Evolutionary conservation across 2,329 filamentous ascomycete genomes (phyloP).

Genomic region (Penicillium sp.): DNA sequence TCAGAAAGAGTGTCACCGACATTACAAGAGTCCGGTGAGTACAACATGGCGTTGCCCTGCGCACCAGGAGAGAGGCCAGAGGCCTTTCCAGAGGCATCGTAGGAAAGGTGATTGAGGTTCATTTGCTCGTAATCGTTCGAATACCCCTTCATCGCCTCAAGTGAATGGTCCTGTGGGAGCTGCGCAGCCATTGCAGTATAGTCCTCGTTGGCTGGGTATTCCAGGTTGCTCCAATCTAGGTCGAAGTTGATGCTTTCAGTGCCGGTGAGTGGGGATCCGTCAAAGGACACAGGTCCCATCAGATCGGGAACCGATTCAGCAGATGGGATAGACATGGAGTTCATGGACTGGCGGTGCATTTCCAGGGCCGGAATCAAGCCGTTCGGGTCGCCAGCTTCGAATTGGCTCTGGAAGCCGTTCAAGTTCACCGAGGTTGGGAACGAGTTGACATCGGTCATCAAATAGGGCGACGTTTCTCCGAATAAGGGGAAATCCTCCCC

Average conservation of each 20-base stretch:
- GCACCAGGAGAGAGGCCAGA: slow-evolving; percentile 21
- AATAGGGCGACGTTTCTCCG: slow-evolving; percentile 16
- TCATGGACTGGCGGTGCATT: slow-evolving; percentile 22
- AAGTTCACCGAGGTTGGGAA: slow-evolving; percentile 21
- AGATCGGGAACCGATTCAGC: slow-evolving; percentile 19
- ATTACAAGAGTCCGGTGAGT: slow-evolving; percentile 20
- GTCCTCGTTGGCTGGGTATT: slow-evolving; percentile 19
- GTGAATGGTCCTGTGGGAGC: slow-evolving; percentile 5
- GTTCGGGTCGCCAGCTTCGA: slow-evolving; percentile 24
- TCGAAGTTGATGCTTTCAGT: slow-evolving; percentile 19
- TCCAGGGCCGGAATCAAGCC: slow-evolving; percentile 21
- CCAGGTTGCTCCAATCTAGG: slow-evolving; percentile 21
- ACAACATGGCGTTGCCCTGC: slow-evolving; percentile 26
- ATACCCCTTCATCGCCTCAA: slow-evolving; percentile 13
- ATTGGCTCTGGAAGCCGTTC: slow-evolving; percentile 23
- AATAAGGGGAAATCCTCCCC: slow-evolving; percentile 24
- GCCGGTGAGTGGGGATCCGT: slow-evolving; percentile 18
- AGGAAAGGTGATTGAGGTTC: slow-evolving; percentile 8
- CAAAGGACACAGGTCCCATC: slow-evolving; percentile 15
- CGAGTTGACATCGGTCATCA: slow-evolving; percentile 17
- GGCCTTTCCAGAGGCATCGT: slow-evolving; percentile 11
- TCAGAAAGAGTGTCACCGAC: slow-evolving; percentile 21
- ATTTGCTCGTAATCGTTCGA: slow-evolving; percentile 14
- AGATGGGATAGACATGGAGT: slow-evolving; percentile 18
- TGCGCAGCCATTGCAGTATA: slow-evolving; percentile 21